Conservation (phyloP, 768 basidiomycete species). For the Phlebiopsis flavidoalba region DNA sequence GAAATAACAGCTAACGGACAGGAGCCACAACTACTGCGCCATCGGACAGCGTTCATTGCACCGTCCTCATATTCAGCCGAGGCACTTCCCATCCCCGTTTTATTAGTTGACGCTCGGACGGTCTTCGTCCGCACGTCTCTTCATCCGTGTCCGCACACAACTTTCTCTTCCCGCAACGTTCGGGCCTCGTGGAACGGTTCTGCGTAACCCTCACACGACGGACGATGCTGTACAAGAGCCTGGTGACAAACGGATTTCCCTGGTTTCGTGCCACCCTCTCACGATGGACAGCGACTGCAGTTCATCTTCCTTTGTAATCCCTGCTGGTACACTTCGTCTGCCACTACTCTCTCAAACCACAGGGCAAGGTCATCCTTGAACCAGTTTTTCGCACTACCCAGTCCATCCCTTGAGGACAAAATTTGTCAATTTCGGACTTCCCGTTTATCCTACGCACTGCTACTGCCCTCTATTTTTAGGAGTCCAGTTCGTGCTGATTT, state of each 20-base stretch:
- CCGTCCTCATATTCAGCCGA: slow-evolving; percentile 10
- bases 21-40: slow-evolving; percentile 13
- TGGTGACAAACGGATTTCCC: neutral
- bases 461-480: slow-evolving; percentile 87
- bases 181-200: neutral
- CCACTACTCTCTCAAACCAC: slow-evolving; percentile 96
- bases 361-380: slow-evolving; percentile 93
- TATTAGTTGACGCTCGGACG: slow-evolving; percentile 8
- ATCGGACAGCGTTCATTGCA: slow-evolving; percentile 6
- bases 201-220: neutral
- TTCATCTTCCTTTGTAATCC: slow-evolving; percentile 80
- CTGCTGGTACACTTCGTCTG: slow-evolving; percentile 87
- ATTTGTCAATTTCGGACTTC: slow-evolving; percentile 97
- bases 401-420: slow-evolving; percentile 98
- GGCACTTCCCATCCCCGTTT: slow-evolving; percentile 9
- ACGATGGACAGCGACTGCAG: slow-evolving; percentile 31
- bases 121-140: slow-evolving; percentile 6
- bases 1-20: neutral
- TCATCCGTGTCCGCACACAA: slow-evolving; percentile 6
- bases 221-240: slow-evolving; percentile 3
- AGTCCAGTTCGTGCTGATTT: slow-evolving; percentile 63
- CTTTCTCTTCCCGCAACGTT: slow-evolving; percentile 1
- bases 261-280: slow-evolving; percentile 18
- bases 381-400: slow-evolving; percentile 89
- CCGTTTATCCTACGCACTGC: slow-evolving; percentile 71